Base-by-base conservation (phyloP, 2,329 filamentous ascomycete genomes). In the Aphanoascus verrucosus region DNA sequence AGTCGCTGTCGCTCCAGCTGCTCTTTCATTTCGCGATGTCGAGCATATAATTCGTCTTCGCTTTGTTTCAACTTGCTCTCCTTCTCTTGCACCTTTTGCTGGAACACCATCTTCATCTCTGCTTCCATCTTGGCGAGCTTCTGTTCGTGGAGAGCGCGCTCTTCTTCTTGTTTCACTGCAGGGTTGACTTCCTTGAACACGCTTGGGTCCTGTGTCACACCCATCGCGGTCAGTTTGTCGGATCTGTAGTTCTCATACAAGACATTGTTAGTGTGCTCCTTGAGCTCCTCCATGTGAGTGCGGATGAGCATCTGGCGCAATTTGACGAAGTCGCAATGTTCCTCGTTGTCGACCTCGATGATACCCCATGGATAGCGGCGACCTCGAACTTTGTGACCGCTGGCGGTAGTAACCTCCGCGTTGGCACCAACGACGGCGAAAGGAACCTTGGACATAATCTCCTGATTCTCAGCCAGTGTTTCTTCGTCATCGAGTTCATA, bases 31-130 rank as follows among this genome's bases (percentile, higher is more conserved):
- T 98, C 93, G 69, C 91, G 85, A 78, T 98, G 93, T 64, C 93
- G 86, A 61, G 93, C 90, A 68, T 97, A 97, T 55, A 98, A 78
- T 79, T 98, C 93, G 72, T 98, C 93, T 74, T 98, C 93, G 79
- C 89, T 95, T 77, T 97, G 93, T 78, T 94, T 94, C 71, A 98
- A 79, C 77, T 98, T 98, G 82, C 88, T 95, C 77, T 98, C 93
- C 80, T 98, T 98, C 74, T 98, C 93, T 61, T 88, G 84, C 32
- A 98, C 93, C 85, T 98, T 98, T 72, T 98, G 93, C 73, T 97
- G 93, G 88, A 98, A 98, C 63, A 98, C 93, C 88, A 96, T 95
- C 88, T 98, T 98, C 93, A 98, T 98, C 74, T 98, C 93, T 67
- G 89, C 84, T 75, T 98, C 93, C 93, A 98, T 98, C 88, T 98